phyloP scores from a whole-genome alignment of 129 eudicot genomes.

The Kitagawia praeruptora region DNA sequence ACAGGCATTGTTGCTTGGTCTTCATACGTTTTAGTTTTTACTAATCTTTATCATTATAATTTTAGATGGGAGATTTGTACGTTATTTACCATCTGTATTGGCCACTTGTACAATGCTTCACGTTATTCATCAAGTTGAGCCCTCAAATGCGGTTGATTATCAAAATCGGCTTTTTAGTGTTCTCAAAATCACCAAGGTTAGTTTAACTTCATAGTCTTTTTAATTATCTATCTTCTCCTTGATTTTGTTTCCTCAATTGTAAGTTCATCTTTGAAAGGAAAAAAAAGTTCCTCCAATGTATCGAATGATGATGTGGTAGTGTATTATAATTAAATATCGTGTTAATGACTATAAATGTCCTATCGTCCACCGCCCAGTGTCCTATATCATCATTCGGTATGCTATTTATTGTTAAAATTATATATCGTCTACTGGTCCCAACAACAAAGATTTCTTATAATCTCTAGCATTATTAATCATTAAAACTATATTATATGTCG shows the following conservation, averaged over 20 bases:
- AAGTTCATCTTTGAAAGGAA: neutral
- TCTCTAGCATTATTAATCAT: neutral
- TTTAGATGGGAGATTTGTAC: constrained; percentile 53
- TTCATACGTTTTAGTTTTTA: neutral
- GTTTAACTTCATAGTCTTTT: neutral
- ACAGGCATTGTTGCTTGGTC: neutral
- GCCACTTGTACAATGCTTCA: constrained; percentile 72
- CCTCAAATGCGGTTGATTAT: constrained; percentile 42
- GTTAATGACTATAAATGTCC: constrained; percentile 1
- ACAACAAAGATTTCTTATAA: neutral
- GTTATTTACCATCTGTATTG: constrained; percentile 59
- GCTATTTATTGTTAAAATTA: too few species aligned
- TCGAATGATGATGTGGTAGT: neutral
- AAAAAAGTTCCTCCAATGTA: neutral
- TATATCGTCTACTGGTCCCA: neutral
- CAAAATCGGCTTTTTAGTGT: constrained; percentile 73
- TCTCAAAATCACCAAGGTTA: constrained; percentile 59
- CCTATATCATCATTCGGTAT: neutral
- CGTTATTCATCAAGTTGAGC: constrained; percentile 52
- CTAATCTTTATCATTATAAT: neutral
- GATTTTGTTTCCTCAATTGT: neutral
- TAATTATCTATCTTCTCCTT: neutral
- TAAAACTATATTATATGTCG: neutral
- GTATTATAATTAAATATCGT: neutral
- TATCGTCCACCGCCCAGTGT: neutral